Base-by-base conservation (phyloP, 176 grass and related monocot species). In the Bolboschoenus planiculmis region DNA sequence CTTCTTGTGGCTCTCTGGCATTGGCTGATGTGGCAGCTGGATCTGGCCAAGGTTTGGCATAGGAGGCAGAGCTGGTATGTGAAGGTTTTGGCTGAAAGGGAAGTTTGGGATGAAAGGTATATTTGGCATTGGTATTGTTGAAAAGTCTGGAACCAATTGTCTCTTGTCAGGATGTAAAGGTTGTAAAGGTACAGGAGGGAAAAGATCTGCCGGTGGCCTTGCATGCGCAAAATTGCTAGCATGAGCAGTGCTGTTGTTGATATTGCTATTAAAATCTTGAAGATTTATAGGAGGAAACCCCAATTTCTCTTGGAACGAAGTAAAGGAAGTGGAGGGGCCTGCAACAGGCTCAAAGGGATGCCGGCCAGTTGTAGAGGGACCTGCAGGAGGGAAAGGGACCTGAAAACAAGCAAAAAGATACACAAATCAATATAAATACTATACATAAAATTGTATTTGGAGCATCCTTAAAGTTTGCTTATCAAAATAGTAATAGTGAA, bases 1-100 rank as follows among this genome's bases (percentile, higher is more conserved):
- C 76, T 95, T 93, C 80, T 91, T 95, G 74, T 99, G 96, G 76
- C 88, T 99, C 81, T 99, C 96, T 30, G 89, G 89, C 89, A 99
- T 90, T 80, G 87, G 84, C 82, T 89, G 86, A 83, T 95, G 87
- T 36, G 84, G 63, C 78, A 86, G 81, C 83, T 87, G 88, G 15
- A 88, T 83, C 84, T 86, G 85, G 42, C 81, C 90, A 51, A 93
- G 88, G 84, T 91, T 91, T 59, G 89, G 54, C 24, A 90, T 85
- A 65, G 95, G 90, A 91, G 89, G 87, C 48, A 92, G 79, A 8
- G 86, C 90, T 67, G 89, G 79, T 82, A 95, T 87, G 54, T 89
- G 86, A 77, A 84, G 87, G 73, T 90, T 95, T 85, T 86, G 75
- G 85, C 92, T 95, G 23, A 90, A 93, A 73, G 75, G 85, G 60